Evolutionary conservation across 306 rosid species (phyloP), one percentile per base, ranked within the genome.

Genomic region (Prinsepia uniflora): DNA sequence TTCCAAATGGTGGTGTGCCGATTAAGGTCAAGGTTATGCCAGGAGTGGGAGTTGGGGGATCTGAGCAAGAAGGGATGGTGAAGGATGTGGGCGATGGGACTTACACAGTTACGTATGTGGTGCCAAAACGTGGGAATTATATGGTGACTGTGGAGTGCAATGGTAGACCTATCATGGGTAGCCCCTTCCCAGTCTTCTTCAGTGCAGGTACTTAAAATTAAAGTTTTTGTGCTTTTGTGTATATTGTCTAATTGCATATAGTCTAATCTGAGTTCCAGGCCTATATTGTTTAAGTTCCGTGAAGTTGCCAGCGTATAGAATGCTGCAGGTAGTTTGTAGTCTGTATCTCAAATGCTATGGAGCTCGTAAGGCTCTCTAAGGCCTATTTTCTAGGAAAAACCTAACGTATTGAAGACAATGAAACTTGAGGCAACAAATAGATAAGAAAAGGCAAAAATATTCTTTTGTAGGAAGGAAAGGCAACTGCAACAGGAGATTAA

Each of bases 131-230:
- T 78, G 97, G 99, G 85, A 95, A 89, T 83, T 95, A 95, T 72
- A 95, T 95, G 99, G 96, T 95, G 58, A 81, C 66, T 70, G 81
- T 91, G 72, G 99, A 95, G 64, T 91, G 97, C 59, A 95, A 86
- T 79, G 97, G 96, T 74, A 95, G 79, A 75, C 86, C 97, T 44
- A 91, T 95, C 80, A 83, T 89, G 97, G 99, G 99, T 53, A 95
- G 97, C 63, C 97, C 97, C 0, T 95, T 95, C 78, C 99, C 99
- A 1, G 99, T 95, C 76, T 95, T 95, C 83, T 95, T 95, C 78
- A 95, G 97, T 89, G 92, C 94, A 89, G 99, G 97, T 95, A 89
- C 65, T 72, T 40, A 10, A 66, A 24, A 8, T 22, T 13, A 47
- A 53, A 24, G 5, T 22, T 13, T 34, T 70, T 10, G 30, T 42